phyloP scores from a whole-genome alignment of 2,329 filamentous ascomycete species.

The Scortechinia acanthostroma region DNA sequence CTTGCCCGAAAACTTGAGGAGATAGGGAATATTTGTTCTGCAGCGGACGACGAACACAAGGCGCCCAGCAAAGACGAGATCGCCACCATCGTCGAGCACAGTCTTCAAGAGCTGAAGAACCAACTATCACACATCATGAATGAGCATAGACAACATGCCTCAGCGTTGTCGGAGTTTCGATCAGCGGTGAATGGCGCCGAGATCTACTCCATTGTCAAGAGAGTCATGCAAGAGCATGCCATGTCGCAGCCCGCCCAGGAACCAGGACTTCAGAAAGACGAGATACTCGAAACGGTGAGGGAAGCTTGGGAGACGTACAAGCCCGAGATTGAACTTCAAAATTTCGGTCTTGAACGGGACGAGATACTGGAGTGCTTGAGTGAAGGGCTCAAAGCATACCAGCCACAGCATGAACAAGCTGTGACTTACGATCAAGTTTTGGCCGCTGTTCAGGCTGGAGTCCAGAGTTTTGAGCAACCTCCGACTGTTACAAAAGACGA shows the following conservation, averaged over 20 bases:
- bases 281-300: slow-evolving; percentile 53
- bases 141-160: slow-evolving; percentile 38
- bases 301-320: slow-evolving; percentile 62
- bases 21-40: neutral
- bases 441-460: slow-evolving; percentile 47
- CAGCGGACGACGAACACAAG: neutral
- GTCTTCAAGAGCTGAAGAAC: slow-evolving; percentile 34
- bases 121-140: slow-evolving; percentile 49
- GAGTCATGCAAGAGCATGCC: slow-evolving; percentile 43
- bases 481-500: slow-evolving; percentile 46
- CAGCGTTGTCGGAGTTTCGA: slow-evolving; percentile 35
- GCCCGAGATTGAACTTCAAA: slow-evolving; percentile 57
- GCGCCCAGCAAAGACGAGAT: neutral
- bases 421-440: slow-evolving; percentile 53
- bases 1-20: slow-evolving; percentile 46
- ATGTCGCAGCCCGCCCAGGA: slow-evolving; percentile 21
- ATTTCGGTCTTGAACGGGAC: slow-evolving; percentile 57
- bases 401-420: slow-evolving; percentile 26
- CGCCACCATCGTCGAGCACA: neutral
- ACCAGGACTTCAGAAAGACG: slow-evolving; percentile 39
- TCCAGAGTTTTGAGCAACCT: slow-evolving; percentile 46
- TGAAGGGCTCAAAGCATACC: slow-evolving; percentile 54
- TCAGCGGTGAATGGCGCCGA: slow-evolving; percentile 42
- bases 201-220: slow-evolving; percentile 50
- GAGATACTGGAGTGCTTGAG: slow-evolving; percentile 57